phyloP scores from a whole-genome alignment of 2,329 filamentous ascomycete genomes.

The Penicillium sp. region DNA sequence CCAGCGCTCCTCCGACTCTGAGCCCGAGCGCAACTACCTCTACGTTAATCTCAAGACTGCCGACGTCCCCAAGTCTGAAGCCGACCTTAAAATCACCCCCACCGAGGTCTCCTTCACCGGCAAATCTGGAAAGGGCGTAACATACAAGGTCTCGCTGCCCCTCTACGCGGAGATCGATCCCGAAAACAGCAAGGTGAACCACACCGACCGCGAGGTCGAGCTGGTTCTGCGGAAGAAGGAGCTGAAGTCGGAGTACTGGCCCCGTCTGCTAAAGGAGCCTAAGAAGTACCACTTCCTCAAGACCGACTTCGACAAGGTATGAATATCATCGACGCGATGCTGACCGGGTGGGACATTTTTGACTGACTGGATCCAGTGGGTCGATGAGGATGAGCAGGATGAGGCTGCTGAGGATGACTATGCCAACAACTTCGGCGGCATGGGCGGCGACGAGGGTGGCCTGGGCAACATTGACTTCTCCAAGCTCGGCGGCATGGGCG shows the following conservation, averaged over 20 bases:
- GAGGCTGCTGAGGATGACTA: slow-evolving; percentile 76
- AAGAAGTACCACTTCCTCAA: slow-evolving; percentile 94
- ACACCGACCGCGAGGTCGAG: slow-evolving; percentile 83
- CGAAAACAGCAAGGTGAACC: slow-evolving; percentile 75
- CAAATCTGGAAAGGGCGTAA: slow-evolving; percentile 77
- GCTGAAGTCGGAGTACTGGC: slow-evolving; percentile 91
- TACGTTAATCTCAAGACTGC: slow-evolving; percentile 87
- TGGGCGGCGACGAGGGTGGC: slow-evolving; percentile 34
- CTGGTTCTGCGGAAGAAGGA: slow-evolving; percentile 96
- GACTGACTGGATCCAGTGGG: slow-evolving; percentile 58
- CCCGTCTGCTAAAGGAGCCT: slow-evolving; percentile 81
- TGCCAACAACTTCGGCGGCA: slow-evolving; percentile 41
- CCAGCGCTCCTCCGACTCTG: slow-evolving; percentile 79
- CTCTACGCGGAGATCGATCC: slow-evolving; percentile 89
- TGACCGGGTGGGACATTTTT: background rate
- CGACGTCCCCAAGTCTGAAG: slow-evolving; percentile 69
- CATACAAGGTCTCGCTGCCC: slow-evolving; percentile 79
- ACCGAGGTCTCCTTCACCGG: slow-evolving; percentile 76
- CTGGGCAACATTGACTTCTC: slow-evolving; percentile 91
- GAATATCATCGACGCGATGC: slow-evolving; percentile 18
- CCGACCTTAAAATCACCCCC: slow-evolving; percentile 80
- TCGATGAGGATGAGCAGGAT: slow-evolving; percentile 97
- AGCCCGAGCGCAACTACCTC: slow-evolving; percentile 86
- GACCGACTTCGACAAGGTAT: slow-evolving; percentile 95
- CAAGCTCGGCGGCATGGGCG: slow-evolving; percentile 67